Evolutionary conservation across 306 rosid genomes (phyloP), one percentile per base, ranked within the genome.

Genomic region (Malus orientalis): DNA sequence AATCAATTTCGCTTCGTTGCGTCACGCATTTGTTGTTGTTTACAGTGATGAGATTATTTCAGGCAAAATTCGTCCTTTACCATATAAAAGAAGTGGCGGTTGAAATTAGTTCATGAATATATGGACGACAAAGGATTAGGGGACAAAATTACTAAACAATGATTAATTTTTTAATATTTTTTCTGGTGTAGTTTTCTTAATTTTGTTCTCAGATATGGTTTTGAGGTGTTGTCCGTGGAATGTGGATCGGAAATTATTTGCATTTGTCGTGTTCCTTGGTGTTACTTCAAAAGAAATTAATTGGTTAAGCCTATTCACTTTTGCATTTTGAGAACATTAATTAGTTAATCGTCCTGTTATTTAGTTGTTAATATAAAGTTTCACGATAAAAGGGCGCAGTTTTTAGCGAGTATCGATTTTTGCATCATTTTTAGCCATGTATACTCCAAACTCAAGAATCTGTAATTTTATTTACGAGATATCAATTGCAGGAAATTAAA

Each of bases 221-320:
- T 79, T 74, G 53, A 2, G 14, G 4, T 16, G 23, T 5, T 82
- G 64, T 76, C 83, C 83, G 69, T 78, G 59, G 83, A 84, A 81
- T 80, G 75, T 80, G 75, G 82, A 86, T 81, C 77, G 40, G 84
- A 83, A 88, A 86, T 85, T 86, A 63, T 84, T 78, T 76, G 57
- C 68, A 73, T 55, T 79, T 71, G 85, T 81, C 79, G 65, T 71
- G 11, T 70, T 40, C 44, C 45, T 29, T 5, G 7, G 38, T 33
- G 38, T 33, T 33, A 33, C 38, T 33, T 33, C 1, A 40, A 40
- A 40, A 40, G 44, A 40, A 40, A 40, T 2, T 40, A 40, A 8
- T 40, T 8, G 44, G 11, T 33, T 33, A 33, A 6, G 38, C 8
- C 7, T 5, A 0, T 8, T 8, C 44, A 38, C 44, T 8, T 38